These are phyloP conservation scores for Rhodotorula sp. DNA, from an alignment of 1,284 basidiomycete genomes.

Conservation along the genomic window DNA sequence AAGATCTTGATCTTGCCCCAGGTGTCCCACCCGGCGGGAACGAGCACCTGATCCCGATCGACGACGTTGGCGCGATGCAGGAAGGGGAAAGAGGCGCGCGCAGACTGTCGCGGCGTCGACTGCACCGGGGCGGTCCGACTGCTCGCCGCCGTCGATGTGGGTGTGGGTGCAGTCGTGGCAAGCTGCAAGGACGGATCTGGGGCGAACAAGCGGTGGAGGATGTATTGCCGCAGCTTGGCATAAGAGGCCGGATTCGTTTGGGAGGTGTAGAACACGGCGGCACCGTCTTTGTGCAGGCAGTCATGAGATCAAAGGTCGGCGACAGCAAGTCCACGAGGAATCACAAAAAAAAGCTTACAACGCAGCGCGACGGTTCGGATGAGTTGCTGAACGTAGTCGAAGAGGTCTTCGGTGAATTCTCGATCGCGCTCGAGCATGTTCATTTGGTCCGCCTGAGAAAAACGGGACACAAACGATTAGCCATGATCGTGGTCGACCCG, in stretches of 20 bases:
- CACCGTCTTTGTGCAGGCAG: constrained; percentile 66
- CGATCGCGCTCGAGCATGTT: constrained; percentile 49
- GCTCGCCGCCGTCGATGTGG: constrained; percentile 43
- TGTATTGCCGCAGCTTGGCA: constrained; percentile 76
- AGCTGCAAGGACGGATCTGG: constrained; percentile 41
- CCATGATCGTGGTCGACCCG: constrained; percentile 51
- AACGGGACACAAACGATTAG: too few relatives aligned
- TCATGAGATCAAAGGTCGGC: too few relatives aligned
- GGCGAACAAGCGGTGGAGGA: constrained; percentile 79
- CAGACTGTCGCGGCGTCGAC: constrained; percentile 45
- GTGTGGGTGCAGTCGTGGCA: not conserved
- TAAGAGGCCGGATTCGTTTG: constrained; percentile 71
- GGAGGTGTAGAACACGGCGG: constrained; percentile 86
- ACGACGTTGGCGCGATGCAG: constrained; percentile 81
- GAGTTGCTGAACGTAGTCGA: constrained; percentile 92
- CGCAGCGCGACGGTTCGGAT: constrained; percentile 86
- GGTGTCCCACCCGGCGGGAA: constrained; percentile 95
- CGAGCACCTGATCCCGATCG: constrained; percentile 84
- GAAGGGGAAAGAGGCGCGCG: constrained; percentile 79
- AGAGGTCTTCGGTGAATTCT: constrained; percentile 73
- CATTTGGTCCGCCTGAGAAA: constrained; percentile 47
- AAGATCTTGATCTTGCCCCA: constrained; percentile 94
- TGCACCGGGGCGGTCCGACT: not conserved
- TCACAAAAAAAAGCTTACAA: constrained; percentile 59
- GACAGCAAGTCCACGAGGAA: not conserved